Conservation (phyloP, 371 early-diverging fungal species). For the Mucor sp. region DNA sequence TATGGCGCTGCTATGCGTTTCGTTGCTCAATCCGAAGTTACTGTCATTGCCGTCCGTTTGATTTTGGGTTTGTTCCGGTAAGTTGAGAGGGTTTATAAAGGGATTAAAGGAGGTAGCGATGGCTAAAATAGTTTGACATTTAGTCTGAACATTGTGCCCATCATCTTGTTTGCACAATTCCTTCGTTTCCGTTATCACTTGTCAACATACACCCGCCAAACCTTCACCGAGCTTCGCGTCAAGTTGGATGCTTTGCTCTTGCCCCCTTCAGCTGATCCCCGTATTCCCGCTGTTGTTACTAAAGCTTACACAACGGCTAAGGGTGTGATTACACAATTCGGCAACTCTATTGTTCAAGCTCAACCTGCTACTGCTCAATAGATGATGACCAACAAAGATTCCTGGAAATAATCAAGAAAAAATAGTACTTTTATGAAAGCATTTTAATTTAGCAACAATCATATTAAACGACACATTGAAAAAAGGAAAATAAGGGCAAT, state of each 20-base stretch:
- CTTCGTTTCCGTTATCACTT: constrained; percentile 84
- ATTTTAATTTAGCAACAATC: background rate
- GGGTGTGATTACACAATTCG: constrained; percentile 58
- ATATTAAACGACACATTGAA: background rate
- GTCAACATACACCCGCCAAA: constrained; percentile 67
- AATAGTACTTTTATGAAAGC: background rate
- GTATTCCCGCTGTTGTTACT: constrained; percentile 59
- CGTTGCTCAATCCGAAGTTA: constrained; percentile 81
- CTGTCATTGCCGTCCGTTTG: constrained; percentile 73
- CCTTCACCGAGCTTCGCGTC: constrained; percentile 59
- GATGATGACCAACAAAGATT: background rate
- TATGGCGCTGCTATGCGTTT: constrained; percentile 72
- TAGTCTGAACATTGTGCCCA: constrained; percentile 71
- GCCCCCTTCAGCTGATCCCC: constrained; percentile 58
- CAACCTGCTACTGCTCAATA: constrained; percentile 34
- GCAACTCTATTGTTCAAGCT: constrained; percentile 57
- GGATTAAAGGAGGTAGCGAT: background rate
- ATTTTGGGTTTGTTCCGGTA: constrained; percentile 69
- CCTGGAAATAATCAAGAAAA: background rate
- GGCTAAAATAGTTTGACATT: background rate
- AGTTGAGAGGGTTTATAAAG: constrained; percentile 7
- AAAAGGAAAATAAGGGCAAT: background rate
- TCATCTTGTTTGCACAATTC: constrained; percentile 82
- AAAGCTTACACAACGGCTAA: constrained; percentile 57
- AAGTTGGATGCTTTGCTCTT: constrained; percentile 55